These are phyloP conservation scores for Borealophlyctis nickersoniae DNA, from an alignment of 192 early-diverging fungal genomes.

Conservation along the genomic window DNA sequence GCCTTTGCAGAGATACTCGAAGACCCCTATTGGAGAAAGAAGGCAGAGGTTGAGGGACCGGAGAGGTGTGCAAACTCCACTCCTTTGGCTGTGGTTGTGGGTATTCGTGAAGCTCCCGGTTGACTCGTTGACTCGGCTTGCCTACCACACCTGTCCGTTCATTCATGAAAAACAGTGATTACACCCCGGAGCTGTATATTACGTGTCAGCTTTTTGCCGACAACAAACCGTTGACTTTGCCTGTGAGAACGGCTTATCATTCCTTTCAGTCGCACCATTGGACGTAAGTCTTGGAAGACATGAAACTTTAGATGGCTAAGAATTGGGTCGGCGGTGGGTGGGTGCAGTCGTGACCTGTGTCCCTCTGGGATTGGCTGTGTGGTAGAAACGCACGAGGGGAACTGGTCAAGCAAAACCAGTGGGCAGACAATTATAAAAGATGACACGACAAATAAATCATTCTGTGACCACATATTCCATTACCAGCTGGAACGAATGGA, in stretches of 20 bases:
- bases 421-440: too few species aligned
- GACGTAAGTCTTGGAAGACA: conserved; percentile 43
- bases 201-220: conserved; percentile 67
- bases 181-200: conserved; percentile 29
- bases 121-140: too few species aligned
- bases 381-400: too few species aligned
- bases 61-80: not conserved
- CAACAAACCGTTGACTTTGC: conserved; percentile 62
- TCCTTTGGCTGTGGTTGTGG: too few species aligned
- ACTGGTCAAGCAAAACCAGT: too few species aligned
- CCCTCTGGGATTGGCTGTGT: conserved; percentile 16
- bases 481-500: conserved; percentile 89
- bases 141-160: too few species aligned
- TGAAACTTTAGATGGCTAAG: too few species aligned
- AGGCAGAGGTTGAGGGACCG: not conserved
- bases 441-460: conserved; percentile 3
- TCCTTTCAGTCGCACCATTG: conserved; percentile 61
- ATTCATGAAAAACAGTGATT: too few species aligned
- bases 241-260: conserved; percentile 65
- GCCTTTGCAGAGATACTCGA: conserved; percentile 10
- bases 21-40: conserved; percentile 11
- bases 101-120: too few species aligned
- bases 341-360: conserved; percentile 10
- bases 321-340: too few species aligned
- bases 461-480: not conserved